A percentile compares a stretch with the other conserved stretches of the same genome.
These are phyloP conservation scores for Ambrosia artemisiifolia DNA, from an alignment of 129 eudicot species.

Conservation along the genomic window DNA sequence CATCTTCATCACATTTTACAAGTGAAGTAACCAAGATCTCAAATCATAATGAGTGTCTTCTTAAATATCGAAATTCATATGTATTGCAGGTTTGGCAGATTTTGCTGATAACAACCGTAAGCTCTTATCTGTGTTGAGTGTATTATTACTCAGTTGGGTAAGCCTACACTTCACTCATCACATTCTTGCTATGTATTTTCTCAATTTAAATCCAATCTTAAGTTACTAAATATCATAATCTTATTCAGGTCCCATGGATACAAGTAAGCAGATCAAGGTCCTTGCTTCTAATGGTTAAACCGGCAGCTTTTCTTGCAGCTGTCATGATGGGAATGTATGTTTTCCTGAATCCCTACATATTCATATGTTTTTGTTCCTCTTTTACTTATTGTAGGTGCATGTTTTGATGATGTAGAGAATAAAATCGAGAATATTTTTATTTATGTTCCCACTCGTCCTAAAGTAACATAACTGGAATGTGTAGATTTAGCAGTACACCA, in stretches of 20 bases:
- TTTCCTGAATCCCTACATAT: background rate
- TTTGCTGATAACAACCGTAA: conserved; percentile 70
- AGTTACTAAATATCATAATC: background rate
- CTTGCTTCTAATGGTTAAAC: conserved; percentile 80
- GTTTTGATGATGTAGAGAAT: background rate
- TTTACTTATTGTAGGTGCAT: background rate
- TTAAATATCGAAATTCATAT: conserved; percentile 5
- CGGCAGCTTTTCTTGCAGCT: conserved; percentile 65
- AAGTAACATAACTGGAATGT: background rate
- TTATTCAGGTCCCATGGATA: conserved; percentile 77
- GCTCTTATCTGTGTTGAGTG: conserved; percentile 67
- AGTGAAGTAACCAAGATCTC: background rate
- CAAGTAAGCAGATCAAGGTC: conserved; percentile 96
- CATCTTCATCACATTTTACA: background rate
- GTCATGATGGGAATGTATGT: conserved; percentile 74
- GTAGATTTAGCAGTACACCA: background rate
- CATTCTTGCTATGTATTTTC: background rate
- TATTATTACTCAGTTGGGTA: conserved; percentile 69
- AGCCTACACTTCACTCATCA: conserved; percentile 18
- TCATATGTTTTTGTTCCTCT: background rate
- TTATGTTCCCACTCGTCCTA: background rate
- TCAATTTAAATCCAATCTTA: background rate
- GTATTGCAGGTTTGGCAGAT: conserved; percentile 60
- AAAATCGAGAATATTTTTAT: background rate
- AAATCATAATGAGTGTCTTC: background rate